Base-by-base conservation (phyloP, 1,284 basidiomycete species). In the Apiotrichum sp. region DNA sequence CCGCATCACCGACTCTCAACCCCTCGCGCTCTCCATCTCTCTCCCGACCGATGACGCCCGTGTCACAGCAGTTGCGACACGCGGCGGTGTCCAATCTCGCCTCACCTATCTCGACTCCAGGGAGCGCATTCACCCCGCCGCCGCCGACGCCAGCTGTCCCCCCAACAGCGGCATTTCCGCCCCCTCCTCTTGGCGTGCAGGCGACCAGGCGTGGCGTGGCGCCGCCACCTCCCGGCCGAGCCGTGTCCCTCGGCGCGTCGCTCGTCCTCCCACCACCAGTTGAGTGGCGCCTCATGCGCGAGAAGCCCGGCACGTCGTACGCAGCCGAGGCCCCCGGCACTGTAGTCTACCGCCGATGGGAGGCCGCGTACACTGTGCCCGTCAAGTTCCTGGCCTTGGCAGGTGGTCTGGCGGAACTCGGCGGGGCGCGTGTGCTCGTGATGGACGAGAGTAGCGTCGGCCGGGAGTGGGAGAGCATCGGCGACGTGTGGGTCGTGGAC, bases 1-100 rank as follows among this genome's bases (percentile, higher is more conserved):
- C 61, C 5, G 56, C 60, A 8, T 53, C 59, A 13, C 52, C 61
- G 6, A 16, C 46, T 3, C 32, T 52, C 33, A 45, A 46, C 55
- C 31, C 51, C 53, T 13, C 14, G 9, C 39, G 47, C 13, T 55
- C 52, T 43, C 63, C 65, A n/a, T 35, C 53, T 9, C 45, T 58
- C n/a, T 67, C 66, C 2, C 52, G 67, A 41, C 68, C 71, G 1
- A 64, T 67, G 61, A 72, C 70, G 5, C 70, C 72, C 3, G 59
- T 74, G 6, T 62, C 62, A 2, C 51, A 56, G 8, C 69, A 71
- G 47, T 57, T 74, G 4, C 64, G 70, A 7, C 68, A 69, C 55
- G 72, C 72, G 3, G 56, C 62, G 0, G 50, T 56, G 3, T 64
- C 60, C 34, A 43, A 56, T 32, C 61, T 65, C 42, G 50, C 55